Base-by-base conservation (phyloP, 208 protist genomes). In the Trichomonas vaginalis region DNA sequence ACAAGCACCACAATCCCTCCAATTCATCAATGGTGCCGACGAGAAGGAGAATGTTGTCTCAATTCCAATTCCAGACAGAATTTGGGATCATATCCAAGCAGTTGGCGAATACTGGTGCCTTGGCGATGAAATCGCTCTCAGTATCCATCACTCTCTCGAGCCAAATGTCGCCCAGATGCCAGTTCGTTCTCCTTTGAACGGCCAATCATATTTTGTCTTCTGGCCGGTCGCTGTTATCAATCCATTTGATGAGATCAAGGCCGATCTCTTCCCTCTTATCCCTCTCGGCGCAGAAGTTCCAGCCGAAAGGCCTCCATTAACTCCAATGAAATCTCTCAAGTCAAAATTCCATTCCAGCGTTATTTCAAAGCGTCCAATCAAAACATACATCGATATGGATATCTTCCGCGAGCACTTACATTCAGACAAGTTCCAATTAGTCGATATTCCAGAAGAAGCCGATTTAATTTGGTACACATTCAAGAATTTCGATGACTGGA, bases 11-110 rank as follows among this genome's bases (percentile, higher is more conserved):
- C 0, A 46, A 21, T 35, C 82, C 37, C 46, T 90, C 10, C n/a
- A 45, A n/a, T 90, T 90, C 23, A 17, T 90, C 40, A 90, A 90
- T 37, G 82, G n/a, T n/a, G 42, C 48, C 42, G 82, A 90, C 42
- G 12, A 21, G 12, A 12, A 90, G 42, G 42, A 27, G 35, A 40
- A 17, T 12, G 37, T n/a, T n/a, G 14, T 90, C 32, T 90, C 82
- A 46, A 46, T 90, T 14, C 3, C 17, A 1, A 48, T 90, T 90
- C 82, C 82, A 45, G 42, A 90, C 42, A 0, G 82, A 0, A 90
- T 90, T 48, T 90, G 82, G 82, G 82, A 90, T 90, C 82, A 90
- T 32, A 90, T 90, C 23, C 82, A 90, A 48, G 23, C 82, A 23
- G 82, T 37, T n/a, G 82, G 82, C 21, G 82, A 90, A 32, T 6